Conservation (phyloP, 495 filamentous ascomycete genomes). For the Podospora appendiculata region DNA sequence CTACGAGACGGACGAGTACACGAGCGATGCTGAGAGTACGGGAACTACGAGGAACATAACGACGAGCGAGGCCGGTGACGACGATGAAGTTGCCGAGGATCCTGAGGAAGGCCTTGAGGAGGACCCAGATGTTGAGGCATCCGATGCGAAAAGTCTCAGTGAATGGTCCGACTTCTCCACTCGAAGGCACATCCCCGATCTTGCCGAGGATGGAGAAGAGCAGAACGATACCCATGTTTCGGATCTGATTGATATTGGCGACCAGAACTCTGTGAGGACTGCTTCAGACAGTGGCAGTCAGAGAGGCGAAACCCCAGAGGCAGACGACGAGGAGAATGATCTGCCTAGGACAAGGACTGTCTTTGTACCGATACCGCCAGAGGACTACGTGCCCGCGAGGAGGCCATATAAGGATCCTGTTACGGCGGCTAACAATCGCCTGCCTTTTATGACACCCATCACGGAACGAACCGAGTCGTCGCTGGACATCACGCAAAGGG, state of each 20-base stretch:
- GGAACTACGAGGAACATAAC: conserved; percentile 57
- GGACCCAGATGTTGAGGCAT: conserved; percentile 42
- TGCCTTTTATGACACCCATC: conserved; percentile 98
- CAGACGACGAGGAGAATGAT: conserved; percentile 29
- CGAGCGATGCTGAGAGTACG: conserved; percentile 77
- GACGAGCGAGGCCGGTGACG: conserved; percentile 34
- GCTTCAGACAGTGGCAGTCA: neutral
- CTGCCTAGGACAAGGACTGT: conserved; percentile 33
- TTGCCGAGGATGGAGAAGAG: conserved; percentile 17
- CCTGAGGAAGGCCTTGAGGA: conserved; percentile 47
- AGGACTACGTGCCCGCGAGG: conserved; percentile 71
- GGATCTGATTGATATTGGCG: conserved; percentile 25
- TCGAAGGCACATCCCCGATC: conserved; percentile 57
- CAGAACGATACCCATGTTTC: conserved; percentile 19
- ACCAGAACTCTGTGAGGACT: neutral
- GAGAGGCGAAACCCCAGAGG: conserved; percentile 11
- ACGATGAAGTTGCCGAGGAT: conserved; percentile 16
- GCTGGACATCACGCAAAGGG: conserved; percentile 53
- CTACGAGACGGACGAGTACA: conserved; percentile 67
- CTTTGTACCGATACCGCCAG: conserved; percentile 65
- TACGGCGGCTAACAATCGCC: conserved; percentile 71
- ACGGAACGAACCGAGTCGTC: conserved; percentile 90
- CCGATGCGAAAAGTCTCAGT: conserved; percentile 56
- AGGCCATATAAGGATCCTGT: conserved; percentile 69
- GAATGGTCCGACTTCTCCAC: conserved; percentile 84